Conservation (phyloP, 345 rosid genomes). For the Gossypium raimondii region DNA sequence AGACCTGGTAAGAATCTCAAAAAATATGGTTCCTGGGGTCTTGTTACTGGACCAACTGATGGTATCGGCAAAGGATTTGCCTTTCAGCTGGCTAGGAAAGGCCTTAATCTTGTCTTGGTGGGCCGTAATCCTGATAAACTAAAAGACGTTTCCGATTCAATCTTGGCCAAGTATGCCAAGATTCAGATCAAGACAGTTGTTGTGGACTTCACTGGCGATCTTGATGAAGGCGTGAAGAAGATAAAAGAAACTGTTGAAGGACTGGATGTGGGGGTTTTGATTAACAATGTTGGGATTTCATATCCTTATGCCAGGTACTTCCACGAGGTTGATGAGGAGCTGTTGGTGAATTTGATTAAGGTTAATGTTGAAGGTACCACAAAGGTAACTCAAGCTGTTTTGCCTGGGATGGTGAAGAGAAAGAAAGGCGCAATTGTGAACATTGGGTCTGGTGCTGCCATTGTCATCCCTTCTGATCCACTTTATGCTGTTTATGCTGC, state of each 20-base stretch:
- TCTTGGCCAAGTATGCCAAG: not conserved
- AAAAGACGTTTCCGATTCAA: not conserved
- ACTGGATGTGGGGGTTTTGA: not conserved
- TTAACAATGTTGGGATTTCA: not conserved
- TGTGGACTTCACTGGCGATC: not conserved
- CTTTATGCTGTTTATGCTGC: conserved; percentile 91
- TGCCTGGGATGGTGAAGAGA: not conserved
- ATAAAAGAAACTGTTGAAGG: not conserved
- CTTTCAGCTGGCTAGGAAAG: not conserved
- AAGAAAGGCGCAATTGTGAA: conserved; percentile 2
- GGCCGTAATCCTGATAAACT: conserved; percentile 1
- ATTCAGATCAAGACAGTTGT: not conserved
- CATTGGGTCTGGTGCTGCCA: conserved; percentile 92
- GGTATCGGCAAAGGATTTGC: not conserved
- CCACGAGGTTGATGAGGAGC: conserved; percentile 4
- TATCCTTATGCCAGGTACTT: conserved; percentile 2
- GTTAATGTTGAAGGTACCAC: not conserved
- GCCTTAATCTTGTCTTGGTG: not conserved
- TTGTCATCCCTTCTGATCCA: conserved; percentile 90
- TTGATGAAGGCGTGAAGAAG: not conserved
- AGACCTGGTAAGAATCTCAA: conserved; percentile 1
- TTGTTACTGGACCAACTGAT: not conserved
- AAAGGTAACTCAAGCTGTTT: not conserved
- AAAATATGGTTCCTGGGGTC: not conserved
- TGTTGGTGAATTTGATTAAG: not conserved